phyloP scores from a whole-genome alignment of 345 rosid species.

The Gossypium australe region DNA sequence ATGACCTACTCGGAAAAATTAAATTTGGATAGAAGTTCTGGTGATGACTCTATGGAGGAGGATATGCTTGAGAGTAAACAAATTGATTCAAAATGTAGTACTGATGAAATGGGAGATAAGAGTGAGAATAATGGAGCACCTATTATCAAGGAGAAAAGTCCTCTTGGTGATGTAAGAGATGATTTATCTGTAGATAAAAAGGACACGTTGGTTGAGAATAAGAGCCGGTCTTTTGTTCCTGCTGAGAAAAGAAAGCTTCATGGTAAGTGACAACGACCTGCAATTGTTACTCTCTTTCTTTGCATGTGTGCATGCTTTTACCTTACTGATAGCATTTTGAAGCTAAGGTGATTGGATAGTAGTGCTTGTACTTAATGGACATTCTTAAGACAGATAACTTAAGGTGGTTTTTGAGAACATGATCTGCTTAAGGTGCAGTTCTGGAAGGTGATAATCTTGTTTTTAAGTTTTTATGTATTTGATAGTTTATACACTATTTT shows the following conservation, averaged over 20 bases:
- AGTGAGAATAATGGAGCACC: slow-evolving; percentile 39
- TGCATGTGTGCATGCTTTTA: not conserved
- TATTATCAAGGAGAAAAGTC: slow-evolving; percentile 40
- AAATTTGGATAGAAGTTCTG: slow-evolving; percentile 92
- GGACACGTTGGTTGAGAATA: slow-evolving; percentile 33
- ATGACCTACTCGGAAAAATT: slow-evolving; percentile 79
- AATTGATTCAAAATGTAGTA: slow-evolving; percentile 53
- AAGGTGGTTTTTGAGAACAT: not conserved
- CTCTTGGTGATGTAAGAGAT: slow-evolving; percentile 42
- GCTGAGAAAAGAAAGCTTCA: slow-evolving; percentile 76
- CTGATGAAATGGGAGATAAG: slow-evolving; percentile 50
- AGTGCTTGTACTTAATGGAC: not conserved
- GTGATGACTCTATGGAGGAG: slow-evolving; percentile 95
- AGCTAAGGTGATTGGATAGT: not conserved
- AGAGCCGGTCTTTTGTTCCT: slow-evolving; percentile 29
- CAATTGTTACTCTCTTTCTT: not conserved
- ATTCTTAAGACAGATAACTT: not conserved
- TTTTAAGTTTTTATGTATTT: not conserved
- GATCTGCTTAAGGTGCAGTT: not conserved
- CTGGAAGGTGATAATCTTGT: not conserved
- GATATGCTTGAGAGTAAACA: slow-evolving; percentile 79
- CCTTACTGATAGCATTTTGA: not conserved
- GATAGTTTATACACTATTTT: not conserved
- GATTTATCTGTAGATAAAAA: slow-evolving; percentile 33
- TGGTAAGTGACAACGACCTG: slow-evolving; percentile 37